Percentiles rank a stretch among this genome's conserved stretches.
phyloP scores from a whole-genome alignment of 2,329 filamentous ascomycete genomes.

The Didymosphaeria variabile region DNA sequence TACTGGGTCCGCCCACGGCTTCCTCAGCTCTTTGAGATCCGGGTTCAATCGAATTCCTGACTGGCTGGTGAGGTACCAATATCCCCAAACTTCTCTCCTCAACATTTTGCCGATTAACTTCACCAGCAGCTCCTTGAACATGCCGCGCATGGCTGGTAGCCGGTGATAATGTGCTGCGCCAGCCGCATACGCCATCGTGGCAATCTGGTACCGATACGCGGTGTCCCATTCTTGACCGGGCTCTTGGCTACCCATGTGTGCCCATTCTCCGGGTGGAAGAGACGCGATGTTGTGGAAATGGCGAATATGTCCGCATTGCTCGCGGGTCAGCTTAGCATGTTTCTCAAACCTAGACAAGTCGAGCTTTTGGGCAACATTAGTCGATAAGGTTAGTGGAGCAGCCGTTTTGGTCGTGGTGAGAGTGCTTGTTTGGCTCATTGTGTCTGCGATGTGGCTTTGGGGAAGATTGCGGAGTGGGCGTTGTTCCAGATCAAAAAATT shows the following conservation, averaged over 20 bases:
- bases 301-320: slow-evolving; percentile 49
- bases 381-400: background rate
- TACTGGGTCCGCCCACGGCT: slow-evolving; percentile 55
- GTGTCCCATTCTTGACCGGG: slow-evolving; percentile 51
- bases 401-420: background rate
- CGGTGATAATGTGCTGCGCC: slow-evolving; percentile 52
- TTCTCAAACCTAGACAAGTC: slow-evolving; percentile 6
- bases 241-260: slow-evolving; percentile 69
- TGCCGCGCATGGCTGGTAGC: slow-evolving; percentile 44
- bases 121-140: slow-evolving; percentile 48
- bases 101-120: slow-evolving; percentile 55
- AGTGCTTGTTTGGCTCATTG: slow-evolving; percentile 5
- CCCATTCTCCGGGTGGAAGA: slow-evolving; percentile 90
- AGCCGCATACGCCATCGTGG: slow-evolving; percentile 53
- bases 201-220: slow-evolving; percentile 53
- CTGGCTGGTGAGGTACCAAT: slow-evolving; percentile 54
- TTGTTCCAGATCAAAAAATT: too few relatives aligned
- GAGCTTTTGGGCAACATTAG: background rate
- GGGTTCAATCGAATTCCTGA: slow-evolving; percentile 48
- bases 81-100: slow-evolving; percentile 53
- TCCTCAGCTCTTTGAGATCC: slow-evolving; percentile 49
- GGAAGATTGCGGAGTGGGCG: background rate
- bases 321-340: slow-evolving; percentile 22
- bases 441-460: background rate
- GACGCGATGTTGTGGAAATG: slow-evolving; percentile 50